Conservation (phyloP, 2,329 filamentous ascomycete species). For the Fusarium secorum region DNA sequence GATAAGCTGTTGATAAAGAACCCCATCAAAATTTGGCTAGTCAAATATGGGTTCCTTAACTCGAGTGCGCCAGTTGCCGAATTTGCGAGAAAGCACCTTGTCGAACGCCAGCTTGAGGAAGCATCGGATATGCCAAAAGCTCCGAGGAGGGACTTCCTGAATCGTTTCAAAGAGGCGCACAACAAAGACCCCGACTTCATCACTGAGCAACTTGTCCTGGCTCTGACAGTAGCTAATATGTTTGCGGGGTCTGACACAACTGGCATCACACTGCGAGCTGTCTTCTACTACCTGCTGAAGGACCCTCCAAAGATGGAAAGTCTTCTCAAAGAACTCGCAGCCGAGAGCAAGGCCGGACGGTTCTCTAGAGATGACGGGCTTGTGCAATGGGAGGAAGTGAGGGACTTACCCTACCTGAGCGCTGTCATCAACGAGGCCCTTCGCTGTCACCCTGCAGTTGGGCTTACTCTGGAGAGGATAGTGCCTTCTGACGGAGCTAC, state of each 20-base stretch:
- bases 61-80: constrained; percentile 74
- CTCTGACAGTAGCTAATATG: constrained; percentile 68
- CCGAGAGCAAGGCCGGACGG: constrained; percentile 59
- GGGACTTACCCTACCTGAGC: constrained; percentile 77
- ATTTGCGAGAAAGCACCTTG: constrained; percentile 72
- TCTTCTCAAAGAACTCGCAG: constrained; percentile 68
- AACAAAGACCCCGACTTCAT: constrained; percentile 73
- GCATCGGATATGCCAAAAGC: constrained; percentile 46
- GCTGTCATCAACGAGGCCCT: constrained; percentile 81
- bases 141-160: constrained; percentile 64
- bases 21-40: constrained; percentile 71
- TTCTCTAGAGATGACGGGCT: constrained; percentile 61
- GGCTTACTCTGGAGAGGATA: constrained; percentile 75
- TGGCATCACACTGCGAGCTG: constrained; percentile 72
- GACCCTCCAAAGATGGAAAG: constrained; percentile 60
- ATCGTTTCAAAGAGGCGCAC: constrained; percentile 74
- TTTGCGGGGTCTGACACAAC: constrained; percentile 82
- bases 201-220: constrained; percentile 70
- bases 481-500: constrained; percentile 69
- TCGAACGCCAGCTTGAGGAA: constrained; percentile 61
- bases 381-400: constrained; percentile 73
- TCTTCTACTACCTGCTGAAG: constrained; percentile 77
- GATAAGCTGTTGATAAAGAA: constrained; percentile 77
- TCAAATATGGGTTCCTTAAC: constrained; percentile 70
- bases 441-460: constrained; percentile 75